Evolutionary conservation across 2,329 filamentous ascomycete genomes (phyloP), one percentile per base, ranked within the genome.

Genomic region (Ampelomyces quisqualis): DNA sequence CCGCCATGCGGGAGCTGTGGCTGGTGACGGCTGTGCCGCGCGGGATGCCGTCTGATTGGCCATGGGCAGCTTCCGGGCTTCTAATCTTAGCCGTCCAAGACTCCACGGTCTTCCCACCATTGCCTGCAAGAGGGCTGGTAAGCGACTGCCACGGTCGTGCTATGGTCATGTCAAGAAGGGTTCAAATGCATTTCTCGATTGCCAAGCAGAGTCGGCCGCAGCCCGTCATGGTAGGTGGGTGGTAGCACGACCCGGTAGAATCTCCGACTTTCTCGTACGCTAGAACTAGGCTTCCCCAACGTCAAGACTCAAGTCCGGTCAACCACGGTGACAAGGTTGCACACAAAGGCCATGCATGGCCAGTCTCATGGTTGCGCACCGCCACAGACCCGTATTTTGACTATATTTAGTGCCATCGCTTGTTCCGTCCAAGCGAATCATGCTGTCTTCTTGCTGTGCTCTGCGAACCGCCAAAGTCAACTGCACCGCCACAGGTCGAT

Each of bases 11-110:
- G 38, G 40, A 30, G 14, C 35, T 51, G 57, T 58, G 59, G 55
- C 59, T 59, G 50, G 51, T 51, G 55, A 42, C 44, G 55, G 57
- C 60, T 54, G 55, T 58, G 52, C 49, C n/a, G 22, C 4, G 8
- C 2, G 4, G 7, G 0, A 32, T 30, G 49, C 43, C 36, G 37
- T 43, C 21, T 35, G 27, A 57, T 57, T 59, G 53, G 55, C 38
- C 34, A 31, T 26, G 35, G 9, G 30, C 26, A 4, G 23, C 8
- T 31, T 41, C 50, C 49, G 28, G 5, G 23, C 8, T 31, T 41
- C 50, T 51, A 51, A 48, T 43, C 44, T 52, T 55, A 55, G 44
- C 39, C 38, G 43, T 39, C 34, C 21, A 9, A n/a, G 10, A 26
- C 9, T n/a, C 13, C 23, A n/a, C 23, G 36, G n/a, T n/a, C n/a